Evolutionary conservation across 2,329 filamentous ascomycete species (phyloP), one percentile per base, ranked within the genome.

Genomic region (Drechmeria coniospora): DNA sequence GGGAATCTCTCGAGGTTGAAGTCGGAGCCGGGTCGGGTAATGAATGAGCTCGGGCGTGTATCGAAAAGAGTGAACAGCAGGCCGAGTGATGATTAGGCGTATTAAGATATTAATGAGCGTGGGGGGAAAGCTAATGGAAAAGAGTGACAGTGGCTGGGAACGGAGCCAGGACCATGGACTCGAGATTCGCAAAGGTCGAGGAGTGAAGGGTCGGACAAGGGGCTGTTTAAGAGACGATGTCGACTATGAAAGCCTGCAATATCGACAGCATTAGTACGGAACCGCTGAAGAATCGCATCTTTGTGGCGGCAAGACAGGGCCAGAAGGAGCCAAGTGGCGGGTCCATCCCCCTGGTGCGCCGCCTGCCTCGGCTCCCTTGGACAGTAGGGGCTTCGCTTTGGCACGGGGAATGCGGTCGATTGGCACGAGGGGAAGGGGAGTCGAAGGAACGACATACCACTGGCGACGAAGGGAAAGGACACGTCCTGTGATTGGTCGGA

Each of bases 41-140:
- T 43, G 56, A 62, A 30, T 30, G 37, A 34, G 34, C 24, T 42
- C 33, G 37, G 33, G 32, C 27, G 37, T 33, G 39, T 37, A 21
- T 33, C 31, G 20, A 21, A 49, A 51, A 44, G 54, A 54, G 44
- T 47, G 47, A 46, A 51, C 46, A 50, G 54, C 51, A 48, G 24
- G 15, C 51, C 34, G 52, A 47, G 52, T 49, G 47, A 47, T n/a
- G n/a, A 55, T 57, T 50, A 59, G 23, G 47, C 55, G 47, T 56
- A 63, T 68, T 68, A 69, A 48, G 47, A 44, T 62, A 69, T 69
- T 69, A 69, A 69, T 42, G 65, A 69, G 57, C 50, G 65, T 68
- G 55, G 38, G 59, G n/a, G 58, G 62, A 60, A 44, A 55, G 51
- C 42, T 46, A 52, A 50, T 40, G 37, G 43, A 59, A 71, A 71